A percentile compares a stretch with the other conserved stretches of the same genome.
Evolutionary conservation across 192 early-diverging fungal species (phyloP).

Genomic region (Coemansia sp.): DNA sequence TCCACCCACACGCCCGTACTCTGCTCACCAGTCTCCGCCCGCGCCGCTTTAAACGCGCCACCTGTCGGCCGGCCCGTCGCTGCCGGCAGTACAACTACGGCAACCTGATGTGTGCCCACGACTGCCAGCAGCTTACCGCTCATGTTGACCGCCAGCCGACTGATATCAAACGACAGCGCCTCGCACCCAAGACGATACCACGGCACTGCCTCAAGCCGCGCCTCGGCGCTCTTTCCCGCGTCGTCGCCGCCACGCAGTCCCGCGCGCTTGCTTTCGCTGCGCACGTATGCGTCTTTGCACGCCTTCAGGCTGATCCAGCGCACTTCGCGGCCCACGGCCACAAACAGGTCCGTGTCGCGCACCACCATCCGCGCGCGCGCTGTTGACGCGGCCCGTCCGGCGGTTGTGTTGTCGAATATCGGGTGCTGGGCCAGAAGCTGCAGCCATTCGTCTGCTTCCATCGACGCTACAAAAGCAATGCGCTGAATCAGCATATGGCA

Average conservation of each 20-base stretch:
- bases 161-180: slow-evolving; percentile 57
- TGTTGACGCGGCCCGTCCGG: too few relatives aligned
- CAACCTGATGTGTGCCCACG: slow-evolving; percentile 56
- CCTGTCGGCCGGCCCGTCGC: slow-evolving; percentile 33
- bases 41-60: slow-evolving; percentile 36
- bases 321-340: slow-evolving; percentile 56
- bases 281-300: slow-evolving; percentile 59
- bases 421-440: slow-evolving; percentile 47
- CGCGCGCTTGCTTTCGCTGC: neutral
- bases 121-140: slow-evolving; percentile 62
- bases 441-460: slow-evolving; percentile 49
- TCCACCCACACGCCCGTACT: slow-evolving; percentile 21
- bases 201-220: slow-evolving; percentile 26
- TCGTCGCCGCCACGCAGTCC: slow-evolving; percentile 8
- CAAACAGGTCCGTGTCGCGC: slow-evolving; percentile 59
- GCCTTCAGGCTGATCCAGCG: slow-evolving; percentile 59
- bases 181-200: slow-evolving; percentile 43
- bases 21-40: slow-evolving; percentile 17
- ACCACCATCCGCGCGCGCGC: slow-evolving; percentile 28
- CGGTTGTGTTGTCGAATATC: slow-evolving; percentile 14
- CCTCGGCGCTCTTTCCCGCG: too few relatives aligned
- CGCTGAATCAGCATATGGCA: too few relatives aligned
- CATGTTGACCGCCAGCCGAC: slow-evolving; percentile 51
- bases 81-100: slow-evolving; percentile 56
- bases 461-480: slow-evolving; percentile 14